Evolutionary conservation across 148 eudicot species (phyloP).

Genomic region (Drosera capensis): DNA sequence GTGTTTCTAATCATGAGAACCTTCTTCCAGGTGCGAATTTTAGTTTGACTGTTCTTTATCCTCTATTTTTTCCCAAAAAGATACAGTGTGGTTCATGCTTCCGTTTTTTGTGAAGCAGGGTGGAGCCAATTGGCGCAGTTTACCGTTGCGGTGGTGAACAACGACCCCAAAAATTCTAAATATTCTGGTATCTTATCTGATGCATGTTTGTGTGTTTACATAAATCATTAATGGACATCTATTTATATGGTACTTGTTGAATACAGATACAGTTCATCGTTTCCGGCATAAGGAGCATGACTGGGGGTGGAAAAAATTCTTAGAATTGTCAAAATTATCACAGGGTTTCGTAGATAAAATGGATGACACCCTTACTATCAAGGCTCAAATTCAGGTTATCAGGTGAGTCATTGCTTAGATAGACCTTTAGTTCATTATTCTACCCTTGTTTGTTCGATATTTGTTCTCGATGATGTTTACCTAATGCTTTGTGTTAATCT

Average conservation of each 20-base stretch:
- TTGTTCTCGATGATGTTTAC: no score
- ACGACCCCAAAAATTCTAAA: conserved; percentile 80
- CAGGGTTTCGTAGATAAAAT: conserved; percentile 82
- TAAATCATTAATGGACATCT: neutral
- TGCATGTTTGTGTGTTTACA: neutral
- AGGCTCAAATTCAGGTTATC: conserved; percentile 91
- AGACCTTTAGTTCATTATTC: neutral
- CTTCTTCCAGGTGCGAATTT: conserved; percentile 71
- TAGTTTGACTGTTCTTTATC: conserved; percentile 1
- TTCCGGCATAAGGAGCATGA: conserved; percentile 98
- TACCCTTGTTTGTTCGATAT: neutral
- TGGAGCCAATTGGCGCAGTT: conserved; percentile 97
- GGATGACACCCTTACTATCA: conserved; percentile 60
- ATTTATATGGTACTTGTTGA: conserved; percentile 2
- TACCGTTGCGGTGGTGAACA: conserved; percentile 86
- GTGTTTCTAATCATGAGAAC: conserved; percentile 89
- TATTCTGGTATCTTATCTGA: conserved; percentile 52
- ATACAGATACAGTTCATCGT: conserved; percentile 71
- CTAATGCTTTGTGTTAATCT: no score
- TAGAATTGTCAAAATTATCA: conserved; percentile 74
- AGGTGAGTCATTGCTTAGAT: conserved; percentile 27
- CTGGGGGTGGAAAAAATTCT: conserved; percentile 99
- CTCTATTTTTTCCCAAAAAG: neutral
- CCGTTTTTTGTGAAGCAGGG: conserved; percentile 25
- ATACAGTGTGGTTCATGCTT: neutral